Percentiles rank a stretch among this genome's conserved stretches.
These are phyloP conservation scores for Psilocybe azurescens DNA, from an alignment of 768 basidiomycete species.

Conservation along the genomic window DNA sequence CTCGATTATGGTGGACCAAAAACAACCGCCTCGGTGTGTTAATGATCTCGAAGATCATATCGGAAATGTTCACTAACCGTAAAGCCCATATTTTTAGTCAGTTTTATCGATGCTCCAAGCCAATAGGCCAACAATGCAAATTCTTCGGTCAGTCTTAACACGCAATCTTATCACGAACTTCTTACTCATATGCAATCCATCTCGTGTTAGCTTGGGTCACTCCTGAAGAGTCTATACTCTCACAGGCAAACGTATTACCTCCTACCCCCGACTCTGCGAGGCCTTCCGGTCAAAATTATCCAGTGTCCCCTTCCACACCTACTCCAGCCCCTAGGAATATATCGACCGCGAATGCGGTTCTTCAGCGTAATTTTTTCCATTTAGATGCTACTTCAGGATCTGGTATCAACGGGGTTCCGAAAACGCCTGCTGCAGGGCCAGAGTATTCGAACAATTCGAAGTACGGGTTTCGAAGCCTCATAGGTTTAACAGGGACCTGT, in stretches of 20 bases:
- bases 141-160: slow-evolving; percentile 17
- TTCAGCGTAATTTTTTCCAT: background rate
- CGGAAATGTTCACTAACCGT: background rate
- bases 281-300: background rate
- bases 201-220: slow-evolving; percentile 15
- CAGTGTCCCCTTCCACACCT: background rate
- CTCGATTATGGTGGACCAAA: slow-evolving; percentile 7
- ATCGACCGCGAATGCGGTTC: background rate
- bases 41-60: background rate
- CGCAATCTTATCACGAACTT: background rate
- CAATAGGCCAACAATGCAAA: slow-evolving; percentile 17
- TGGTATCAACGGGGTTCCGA: background rate
- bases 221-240: slow-evolving; percentile 2
- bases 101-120: slow-evolving; percentile 24
- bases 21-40: slow-evolving; percentile 1
- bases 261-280: slow-evolving; percentile 10
- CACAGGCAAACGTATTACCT: slow-evolving; percentile 6
- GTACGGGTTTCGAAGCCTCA: background rate
- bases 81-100: slow-evolving; percentile 9
- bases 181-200: background rate
- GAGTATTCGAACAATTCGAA: background rate
- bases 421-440: background rate
- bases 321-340: background rate
- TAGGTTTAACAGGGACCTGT: background rate
- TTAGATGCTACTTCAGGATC: background rate